Conservation (phyloP, 2,329 filamentous ascomycete genomes). For the Endocalyx cinctus region DNA sequence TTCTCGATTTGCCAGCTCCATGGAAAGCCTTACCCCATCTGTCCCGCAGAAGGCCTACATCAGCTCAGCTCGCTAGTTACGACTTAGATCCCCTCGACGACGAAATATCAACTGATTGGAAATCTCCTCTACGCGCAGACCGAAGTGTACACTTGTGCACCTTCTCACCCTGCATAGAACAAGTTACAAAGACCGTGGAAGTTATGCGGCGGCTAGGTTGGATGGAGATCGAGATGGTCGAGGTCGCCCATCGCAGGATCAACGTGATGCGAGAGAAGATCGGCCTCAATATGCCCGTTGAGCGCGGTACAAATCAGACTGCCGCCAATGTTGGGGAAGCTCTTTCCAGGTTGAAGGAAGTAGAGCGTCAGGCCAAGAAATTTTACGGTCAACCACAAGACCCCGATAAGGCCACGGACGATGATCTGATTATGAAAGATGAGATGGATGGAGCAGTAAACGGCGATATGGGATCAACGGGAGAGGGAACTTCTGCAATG, state of each 20-base stretch:
- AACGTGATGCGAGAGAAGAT: slow-evolving; percentile 79
- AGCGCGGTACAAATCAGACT: slow-evolving; percentile 65
- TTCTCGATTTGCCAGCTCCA: slow-evolving; percentile 75
- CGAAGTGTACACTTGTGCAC: slow-evolving; percentile 78
- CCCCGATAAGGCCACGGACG: slow-evolving; percentile 39
- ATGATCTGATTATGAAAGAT: slow-evolving; percentile 23
- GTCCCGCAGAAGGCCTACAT: slow-evolving; percentile 47
- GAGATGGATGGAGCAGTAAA: slow-evolving; percentile 27
- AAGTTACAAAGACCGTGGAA: slow-evolving; percentile 82
- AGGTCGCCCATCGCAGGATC: slow-evolving; percentile 73
- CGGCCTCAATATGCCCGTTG: slow-evolving; percentile 60
- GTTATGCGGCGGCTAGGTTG: slow-evolving; percentile 77
- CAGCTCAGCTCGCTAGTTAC: slow-evolving; percentile 17
- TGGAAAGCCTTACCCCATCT: slow-evolving; percentile 76
- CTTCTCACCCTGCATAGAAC: slow-evolving; percentile 95
- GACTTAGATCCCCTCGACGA: slow-evolving; percentile 13
- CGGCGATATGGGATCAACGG: slow-evolving; percentile 17
- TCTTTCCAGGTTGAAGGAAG: slow-evolving; percentile 64
- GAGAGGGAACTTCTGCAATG: slow-evolving; percentile 18
- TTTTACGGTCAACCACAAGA: slow-evolving; percentile 46
- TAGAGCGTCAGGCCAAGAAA: slow-evolving; percentile 64
- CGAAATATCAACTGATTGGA: slow-evolving; percentile 34
- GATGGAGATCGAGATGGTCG: slow-evolving; percentile 91
- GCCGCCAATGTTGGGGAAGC: slow-evolving; percentile 77
- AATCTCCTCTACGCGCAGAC: slow-evolving; percentile 65